Base-by-base conservation (phyloP, 2,329 filamentous ascomycete genomes). In the Stachybotrys elegans region DNA sequence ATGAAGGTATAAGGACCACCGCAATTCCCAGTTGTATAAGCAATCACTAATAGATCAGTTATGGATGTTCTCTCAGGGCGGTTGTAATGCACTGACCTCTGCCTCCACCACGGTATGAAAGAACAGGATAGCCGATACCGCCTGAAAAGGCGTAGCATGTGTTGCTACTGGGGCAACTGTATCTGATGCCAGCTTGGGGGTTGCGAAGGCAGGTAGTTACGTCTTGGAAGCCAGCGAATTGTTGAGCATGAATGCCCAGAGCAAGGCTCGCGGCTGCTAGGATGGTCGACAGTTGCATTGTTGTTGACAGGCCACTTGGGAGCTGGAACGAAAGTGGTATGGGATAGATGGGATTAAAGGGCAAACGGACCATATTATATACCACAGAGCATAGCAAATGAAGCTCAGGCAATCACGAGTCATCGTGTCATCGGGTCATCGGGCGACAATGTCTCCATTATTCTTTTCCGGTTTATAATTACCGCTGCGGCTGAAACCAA, bases 131-230 rank as follows among this genome's bases (percentile, higher is more conserved):
- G 20, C 36, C 36, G 23, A 39, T 39, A 23, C 36, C 36, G n/a
- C 36, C 36, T 9, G 36, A 39, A 21, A 39, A 39, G 21, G 36
- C 36, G 36, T 39, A 39, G 21, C 36, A 39, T n/a, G 36, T 39
- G 21, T 39, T 39, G 19, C 9, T 39, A n/a, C 36, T 23, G 9
- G 36, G 36, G 36, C 36, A 39, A 6, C 17, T 39, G 36, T 39
- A 39, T 21, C 19, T 22, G 4, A 39, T 21, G 21, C 36, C 36
- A 16, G 5, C 5, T 23, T 4, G 4, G 23, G 36, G 36, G 36
- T 22, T 39, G 19, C 36, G 36, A 5, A 39, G 36, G n/a, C 36
- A 39, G 36, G 21, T 39, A 6, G 19, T 21, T 12, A 39, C 16
- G 22, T 39, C 36, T 7, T 39, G 22, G 20, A 39, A 39, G 19